Percentiles rank a stretch among this genome's conserved stretches.
phyloP scores from a whole-genome alignment of 257 asterid species.

The Solanum phureja region DNA sequence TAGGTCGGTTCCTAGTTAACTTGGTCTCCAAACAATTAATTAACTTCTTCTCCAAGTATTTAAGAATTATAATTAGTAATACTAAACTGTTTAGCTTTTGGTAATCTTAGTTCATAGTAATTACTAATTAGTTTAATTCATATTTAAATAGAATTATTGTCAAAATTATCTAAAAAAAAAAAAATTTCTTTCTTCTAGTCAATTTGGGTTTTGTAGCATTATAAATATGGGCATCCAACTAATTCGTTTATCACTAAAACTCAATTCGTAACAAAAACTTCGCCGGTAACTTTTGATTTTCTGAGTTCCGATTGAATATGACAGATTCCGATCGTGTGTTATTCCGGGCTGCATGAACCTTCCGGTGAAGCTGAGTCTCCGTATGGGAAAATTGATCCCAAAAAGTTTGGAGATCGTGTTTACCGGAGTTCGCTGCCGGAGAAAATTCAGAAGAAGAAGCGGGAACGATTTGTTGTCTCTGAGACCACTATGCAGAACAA shows the following conservation, averaged over 20 bases:
- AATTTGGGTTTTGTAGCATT: not conserved
- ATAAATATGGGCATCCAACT: not conserved
- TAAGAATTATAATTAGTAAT: not conserved
- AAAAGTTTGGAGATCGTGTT: slow-evolving; percentile 26
- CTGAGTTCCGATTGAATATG: not conserved
- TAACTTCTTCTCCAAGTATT: not conserved
- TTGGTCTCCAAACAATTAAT: not conserved
- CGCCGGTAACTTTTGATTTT: not conserved
- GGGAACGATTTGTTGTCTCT: slow-evolving; percentile 2
- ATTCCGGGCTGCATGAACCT: slow-evolving; percentile 17
- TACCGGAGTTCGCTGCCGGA: slow-evolving; percentile 19
- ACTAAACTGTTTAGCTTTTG: not conserved
- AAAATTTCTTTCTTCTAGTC: not conserved
- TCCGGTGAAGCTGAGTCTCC: slow-evolving; percentile 37
- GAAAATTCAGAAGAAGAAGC: slow-evolving; percentile 18
- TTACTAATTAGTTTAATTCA: not conserved
- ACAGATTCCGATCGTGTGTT: slow-evolving; percentile 5
- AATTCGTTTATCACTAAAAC: not conserved
- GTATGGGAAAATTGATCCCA: slow-evolving; percentile 25
- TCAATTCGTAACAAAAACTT: not conserved
- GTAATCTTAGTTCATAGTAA: too few species aligned
- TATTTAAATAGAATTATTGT: not conserved
- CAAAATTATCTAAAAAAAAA: not conserved
- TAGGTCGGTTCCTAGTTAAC: not conserved
- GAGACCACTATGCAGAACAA: slow-evolving; percentile 14